These are phyloP conservation scores for Rosa lucieae DNA, from an alignment of 306 rosid genomes.

Conservation along the genomic window DNA sequence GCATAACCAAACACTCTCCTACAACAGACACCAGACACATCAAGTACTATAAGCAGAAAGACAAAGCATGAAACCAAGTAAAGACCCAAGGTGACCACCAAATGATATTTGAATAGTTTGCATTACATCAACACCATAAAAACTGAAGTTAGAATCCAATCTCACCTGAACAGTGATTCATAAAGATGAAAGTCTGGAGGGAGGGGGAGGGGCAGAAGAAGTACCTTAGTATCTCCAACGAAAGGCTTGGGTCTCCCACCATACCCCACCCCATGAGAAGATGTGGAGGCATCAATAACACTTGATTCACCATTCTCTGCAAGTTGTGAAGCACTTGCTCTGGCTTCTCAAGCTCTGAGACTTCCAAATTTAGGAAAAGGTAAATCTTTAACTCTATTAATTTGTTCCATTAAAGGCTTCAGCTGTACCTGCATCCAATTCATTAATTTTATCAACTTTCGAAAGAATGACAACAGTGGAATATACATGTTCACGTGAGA, in stretches of 20 bases:
- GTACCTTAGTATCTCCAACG: conserved; percentile 87
- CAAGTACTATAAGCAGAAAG: neutral
- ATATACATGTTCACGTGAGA: neutral
- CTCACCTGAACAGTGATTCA: neutral
- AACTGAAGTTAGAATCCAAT: neutral
- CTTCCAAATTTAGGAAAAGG: conserved; percentile 84
- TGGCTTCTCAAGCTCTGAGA: conserved; percentile 97
- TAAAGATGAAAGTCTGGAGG: neutral
- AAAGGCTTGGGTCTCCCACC: conserved; percentile 81
- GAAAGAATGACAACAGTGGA: neutral
- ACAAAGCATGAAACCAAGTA: neutral
- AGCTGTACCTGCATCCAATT: conserved; percentile 66
- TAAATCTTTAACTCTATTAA: conserved; percentile 79
- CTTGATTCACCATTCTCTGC: conserved; percentile 66
- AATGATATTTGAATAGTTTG: neutral
- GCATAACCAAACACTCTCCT: neutral
- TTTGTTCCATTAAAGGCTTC: conserved; percentile 83
- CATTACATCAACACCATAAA: neutral
- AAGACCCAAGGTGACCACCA: neutral
- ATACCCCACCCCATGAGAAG: conserved; percentile 60
- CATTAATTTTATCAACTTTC: conserved; percentile 9
- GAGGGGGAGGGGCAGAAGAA: conserved; percentile 6
- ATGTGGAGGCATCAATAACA: conserved; percentile 59
- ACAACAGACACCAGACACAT: too few relatives aligned
- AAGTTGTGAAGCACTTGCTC: conserved; percentile 73